Base-by-base conservation (phyloP, 2,329 filamentous ascomycete species). In the Xylaria sp. region DNA sequence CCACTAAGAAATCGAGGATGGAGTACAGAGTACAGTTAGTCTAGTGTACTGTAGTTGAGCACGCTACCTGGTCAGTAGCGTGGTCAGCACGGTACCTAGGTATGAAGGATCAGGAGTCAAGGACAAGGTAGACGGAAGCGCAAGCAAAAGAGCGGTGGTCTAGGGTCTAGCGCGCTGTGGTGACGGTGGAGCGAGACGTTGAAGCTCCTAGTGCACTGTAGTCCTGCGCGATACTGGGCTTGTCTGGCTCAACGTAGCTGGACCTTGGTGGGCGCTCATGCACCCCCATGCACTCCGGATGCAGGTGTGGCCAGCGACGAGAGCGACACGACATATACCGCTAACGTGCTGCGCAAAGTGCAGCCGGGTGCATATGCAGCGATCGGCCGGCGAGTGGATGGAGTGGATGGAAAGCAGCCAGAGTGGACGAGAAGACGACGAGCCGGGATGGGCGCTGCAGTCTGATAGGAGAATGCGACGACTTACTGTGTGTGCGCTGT, bases 301-400 rank as follows among this genome's bases (percentile, higher is more conserved):
- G 74, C 70, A 77, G 74, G 73, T 73, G 71, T 78, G 76, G 76
- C 77, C 76, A 78, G 75, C 77, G 70, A 68, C 66, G 74, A 74
- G 71, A 75, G 68, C 70, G 74, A 77, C 77, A 79, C 76, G 76
- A 79, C 77, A 80, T 75, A 76, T 74, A 18, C 39, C 39, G 10
- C 34, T 37, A 37, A 50, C 69, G 66, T 68, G 61, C 65, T 41
- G 56, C 15, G 28, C 28, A 32, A 37, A 55, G 52, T n/a, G 52
- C 52, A 55, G 50, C 63, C 62, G 59, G 52, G 55, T 64, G 78
- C 78, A 80, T 79, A 78, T 80, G 77, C 78, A 80, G 75, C 76
- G 78, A 79, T 78, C 77, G 74, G 71, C 77, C 74, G 73, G 73
- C 71, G 73, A 70, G 73, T 74, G 60, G 56, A 28, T 46, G 18